phyloP scores from a whole-genome alignment of 106 monocot genomes.

The Acorus gramineus region DNA sequence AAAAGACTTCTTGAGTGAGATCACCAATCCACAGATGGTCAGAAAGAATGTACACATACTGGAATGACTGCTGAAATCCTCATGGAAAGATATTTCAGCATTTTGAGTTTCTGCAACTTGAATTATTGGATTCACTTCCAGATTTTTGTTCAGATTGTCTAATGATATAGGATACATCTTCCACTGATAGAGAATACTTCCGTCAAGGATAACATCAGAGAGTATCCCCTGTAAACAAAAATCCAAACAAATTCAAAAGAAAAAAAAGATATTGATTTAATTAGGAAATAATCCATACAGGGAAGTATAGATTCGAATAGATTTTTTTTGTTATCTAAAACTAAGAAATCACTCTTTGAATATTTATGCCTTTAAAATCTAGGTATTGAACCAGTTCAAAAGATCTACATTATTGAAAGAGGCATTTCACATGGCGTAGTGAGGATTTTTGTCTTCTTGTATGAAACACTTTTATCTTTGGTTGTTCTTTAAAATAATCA shows the following conservation, averaged over 20 bases:
- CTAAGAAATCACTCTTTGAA: too few species aligned
- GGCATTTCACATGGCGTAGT: too few species aligned
- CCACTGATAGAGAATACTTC: constrained; percentile 42
- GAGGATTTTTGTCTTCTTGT: too few species aligned
- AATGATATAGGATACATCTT: constrained; percentile 70
- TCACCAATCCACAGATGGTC: neutral
- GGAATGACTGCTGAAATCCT: constrained; percentile 2
- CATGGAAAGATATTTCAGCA: constrained; percentile 7
- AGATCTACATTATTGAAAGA: too few species aligned
- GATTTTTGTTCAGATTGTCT: constrained; percentile 31
- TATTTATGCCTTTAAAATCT: too few species aligned
- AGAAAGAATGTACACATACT: constrained; percentile 12
- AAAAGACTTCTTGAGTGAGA: too few species aligned
- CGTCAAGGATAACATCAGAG: constrained; percentile 58
- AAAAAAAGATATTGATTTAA: neutral
- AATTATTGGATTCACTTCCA: constrained; percentile 27
- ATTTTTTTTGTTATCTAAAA: too few species aligned
- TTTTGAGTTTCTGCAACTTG: constrained; percentile 29
- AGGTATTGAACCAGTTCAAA: too few species aligned
- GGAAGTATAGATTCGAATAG: neutral
- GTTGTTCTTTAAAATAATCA: too few species aligned
- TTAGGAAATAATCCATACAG: neutral
- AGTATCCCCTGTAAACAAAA: constrained; percentile 68
- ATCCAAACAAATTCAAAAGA: neutral
- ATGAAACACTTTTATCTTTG: too few species aligned